Evolutionary conservation across 768 basidiomycete genomes (phyloP).

Genomic region (Leucogyrophana mollusca): DNA sequence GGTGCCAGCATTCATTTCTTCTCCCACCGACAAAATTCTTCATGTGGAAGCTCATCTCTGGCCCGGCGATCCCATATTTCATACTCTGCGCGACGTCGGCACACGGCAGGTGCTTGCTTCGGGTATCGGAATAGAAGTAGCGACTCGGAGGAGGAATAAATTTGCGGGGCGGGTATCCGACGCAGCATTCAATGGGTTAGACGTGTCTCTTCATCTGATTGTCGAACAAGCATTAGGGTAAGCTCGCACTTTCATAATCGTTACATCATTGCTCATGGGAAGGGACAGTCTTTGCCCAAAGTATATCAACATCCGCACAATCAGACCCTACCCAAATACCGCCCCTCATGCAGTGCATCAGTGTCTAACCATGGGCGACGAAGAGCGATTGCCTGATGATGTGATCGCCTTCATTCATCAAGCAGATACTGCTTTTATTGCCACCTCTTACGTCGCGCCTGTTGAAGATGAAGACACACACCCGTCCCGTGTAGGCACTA

Average conservation of each 20-base stretch:
- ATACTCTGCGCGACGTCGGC: conserved; percentile 26
- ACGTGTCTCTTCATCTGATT: conserved; percentile 36
- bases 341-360: conserved; percentile 36
- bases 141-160: conserved; percentile 60
- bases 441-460: conserved; percentile 46
- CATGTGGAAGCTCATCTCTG: conserved; percentile 23
- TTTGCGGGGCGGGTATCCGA: conserved; percentile 49
- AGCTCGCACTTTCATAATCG: conserved; percentile 12
- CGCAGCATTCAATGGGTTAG: conserved; percentile 25
- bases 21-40: conserved; percentile 20
- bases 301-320: conserved; percentile 54
- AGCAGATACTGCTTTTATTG: conserved; percentile 56
- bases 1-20: conserved; percentile 24
- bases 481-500: conserved; percentile 63
- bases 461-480: conserved; percentile 35
- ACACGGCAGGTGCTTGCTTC: conserved; percentile 36
- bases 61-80: conserved; percentile 53
- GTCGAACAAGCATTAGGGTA: conserved; percentile 64
- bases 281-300: conserved; percentile 58
- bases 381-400: conserved; percentile 47
- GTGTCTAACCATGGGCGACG: conserved; percentile 25
- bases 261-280: background rate
- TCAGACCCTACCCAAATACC: conserved; percentile 38
- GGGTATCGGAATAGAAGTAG: conserved; percentile 59
- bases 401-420: conserved; percentile 45